Base-by-base conservation (phyloP, 2,329 filamentous ascomycete genomes). In the Dactylonectria estremocensis region DNA sequence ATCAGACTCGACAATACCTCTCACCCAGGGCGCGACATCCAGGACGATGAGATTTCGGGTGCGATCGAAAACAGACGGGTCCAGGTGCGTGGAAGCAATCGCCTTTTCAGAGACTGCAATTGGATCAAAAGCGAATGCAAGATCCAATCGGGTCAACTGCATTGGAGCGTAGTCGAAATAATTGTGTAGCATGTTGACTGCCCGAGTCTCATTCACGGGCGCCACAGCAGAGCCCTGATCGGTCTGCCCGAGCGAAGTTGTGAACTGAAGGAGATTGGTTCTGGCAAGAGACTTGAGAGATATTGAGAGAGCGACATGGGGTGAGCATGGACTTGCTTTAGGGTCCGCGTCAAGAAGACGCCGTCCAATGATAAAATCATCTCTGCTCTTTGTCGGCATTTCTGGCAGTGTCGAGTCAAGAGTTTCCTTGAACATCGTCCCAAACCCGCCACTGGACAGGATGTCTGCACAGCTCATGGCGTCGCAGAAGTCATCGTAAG, bases 11-110 rank as follows among this genome's bases (percentile, higher is more conserved):
- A 95, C 90, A 67, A 99, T 98, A 43, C 88, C 87, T 11, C 97
- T 92, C n/a, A 98, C 89, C 78, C 94, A 98, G 0, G 97, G 96
- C 0, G 95, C 95, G 2, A 98, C 85, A 70, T 99, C 96, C 13
- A 91, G 83, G 0, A 89, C 86, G 35, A 97, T 89, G 20, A 91
- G 84, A 0, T 80, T 79, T 74, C 92, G 83, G 0, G 90, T 90
- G 49, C 93, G 89, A 74, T 97, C 94, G 71, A 97, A 94, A 0
- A 92, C 90, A 0, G 93, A 95, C 0, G 92, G 86, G 37, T 90
- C 88, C 1, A 94, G 84, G 49, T 84, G 84, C 8, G 76, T 71
- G 16, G 74, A 74, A 18, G 71, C 54, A 61, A 76, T 68, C 2
- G 79, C 74, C 68, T 85, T 87, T 33, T 87, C 86, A 0, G 85